A percentile compares a stretch with the other conserved stretches of the same genome.
phyloP scores from a whole-genome alignment of 371 early-diverging fungal species.

The Polyrhizophydium stewartii region DNA sequence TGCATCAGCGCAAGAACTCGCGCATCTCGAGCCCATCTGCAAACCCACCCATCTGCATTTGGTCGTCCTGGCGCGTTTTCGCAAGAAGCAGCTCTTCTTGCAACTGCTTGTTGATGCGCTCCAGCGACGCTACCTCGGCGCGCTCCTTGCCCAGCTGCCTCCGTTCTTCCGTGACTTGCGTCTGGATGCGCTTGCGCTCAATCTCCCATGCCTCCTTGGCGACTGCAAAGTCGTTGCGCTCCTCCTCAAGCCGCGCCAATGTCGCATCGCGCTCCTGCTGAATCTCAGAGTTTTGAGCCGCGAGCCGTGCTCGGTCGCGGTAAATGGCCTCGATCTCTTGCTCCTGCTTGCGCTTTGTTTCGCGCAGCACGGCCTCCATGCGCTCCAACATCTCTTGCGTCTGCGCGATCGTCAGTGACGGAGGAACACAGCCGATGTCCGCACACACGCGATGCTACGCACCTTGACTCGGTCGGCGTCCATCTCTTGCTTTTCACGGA shows the following conservation, averaged over 20 bases:
- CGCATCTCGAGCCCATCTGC: not conserved
- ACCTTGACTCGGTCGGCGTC: not conserved
- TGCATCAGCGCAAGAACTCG: not conserved
- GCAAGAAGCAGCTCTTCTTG: not conserved
- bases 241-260: not conserved
- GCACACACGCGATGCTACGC: not conserved
- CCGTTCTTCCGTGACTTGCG: not conserved
- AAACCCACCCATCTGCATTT: not conserved
- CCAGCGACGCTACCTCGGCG: not conserved
- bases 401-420: not conserved
- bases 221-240: not conserved
- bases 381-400: not conserved
- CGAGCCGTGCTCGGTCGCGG: not conserved
- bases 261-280: not conserved
- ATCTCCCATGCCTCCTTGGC: not conserved
- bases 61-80: not conserved
- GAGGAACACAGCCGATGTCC: no score
- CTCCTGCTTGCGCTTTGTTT: not conserved
- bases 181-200: not conserved
- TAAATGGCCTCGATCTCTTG: not conserved
- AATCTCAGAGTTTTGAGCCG: not conserved
- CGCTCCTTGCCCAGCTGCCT: not conserved
- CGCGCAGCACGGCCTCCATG: not conserved
- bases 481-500: not conserved
- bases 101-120: constrained; percentile 1